phyloP scores from a whole-genome alignment of 768 basidiomycete species.

The Suillus decipiens region DNA sequence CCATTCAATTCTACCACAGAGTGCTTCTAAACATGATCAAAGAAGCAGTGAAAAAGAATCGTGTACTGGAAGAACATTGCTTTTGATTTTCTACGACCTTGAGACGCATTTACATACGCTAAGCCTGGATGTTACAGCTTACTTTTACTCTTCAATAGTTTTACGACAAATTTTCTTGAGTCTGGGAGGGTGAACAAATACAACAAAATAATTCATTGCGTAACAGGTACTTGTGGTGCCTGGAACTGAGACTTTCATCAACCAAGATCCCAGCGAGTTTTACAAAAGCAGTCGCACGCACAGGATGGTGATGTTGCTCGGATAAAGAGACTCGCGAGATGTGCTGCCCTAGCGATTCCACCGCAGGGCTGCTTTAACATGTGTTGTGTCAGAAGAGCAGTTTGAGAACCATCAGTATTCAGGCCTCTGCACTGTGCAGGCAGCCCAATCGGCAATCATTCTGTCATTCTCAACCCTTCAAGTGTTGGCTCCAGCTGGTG shows the following conservation, averaged over 20 bases:
- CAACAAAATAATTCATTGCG: not conserved
- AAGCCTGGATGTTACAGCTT: not conserved
- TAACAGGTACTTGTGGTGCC: not conserved
- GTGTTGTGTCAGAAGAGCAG: too few relatives aligned
- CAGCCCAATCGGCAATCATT: not conserved
- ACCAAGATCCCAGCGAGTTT: not conserved
- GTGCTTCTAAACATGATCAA: constrained; percentile 27
- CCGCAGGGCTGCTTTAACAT: too few relatives aligned
- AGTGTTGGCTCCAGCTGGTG: not conserved
- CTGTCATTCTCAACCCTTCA: not conserved
- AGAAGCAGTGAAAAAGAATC: constrained; percentile 24
- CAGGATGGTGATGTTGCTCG: too few relatives aligned
- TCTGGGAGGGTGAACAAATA: not conserved
- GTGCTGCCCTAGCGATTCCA: too few relatives aligned
- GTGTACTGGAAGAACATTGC: constrained; percentile 29
- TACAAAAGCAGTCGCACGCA: too few relatives aligned
- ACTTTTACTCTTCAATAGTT: not conserved
- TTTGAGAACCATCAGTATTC: too few relatives aligned
- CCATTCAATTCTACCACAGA: constrained; percentile 12
- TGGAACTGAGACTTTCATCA: not conserved
- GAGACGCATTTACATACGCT: not conserved
- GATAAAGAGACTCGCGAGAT: too few relatives aligned
- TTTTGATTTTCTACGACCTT: constrained; percentile 13
- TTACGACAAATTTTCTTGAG: not conserved
- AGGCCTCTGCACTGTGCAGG: too few relatives aligned